A percentile compares a stretch with the other conserved stretches of the same genome.
phyloP scores from a whole-genome alignment of 78 protist genomes.

The Isochrysis galbana region DNA sequence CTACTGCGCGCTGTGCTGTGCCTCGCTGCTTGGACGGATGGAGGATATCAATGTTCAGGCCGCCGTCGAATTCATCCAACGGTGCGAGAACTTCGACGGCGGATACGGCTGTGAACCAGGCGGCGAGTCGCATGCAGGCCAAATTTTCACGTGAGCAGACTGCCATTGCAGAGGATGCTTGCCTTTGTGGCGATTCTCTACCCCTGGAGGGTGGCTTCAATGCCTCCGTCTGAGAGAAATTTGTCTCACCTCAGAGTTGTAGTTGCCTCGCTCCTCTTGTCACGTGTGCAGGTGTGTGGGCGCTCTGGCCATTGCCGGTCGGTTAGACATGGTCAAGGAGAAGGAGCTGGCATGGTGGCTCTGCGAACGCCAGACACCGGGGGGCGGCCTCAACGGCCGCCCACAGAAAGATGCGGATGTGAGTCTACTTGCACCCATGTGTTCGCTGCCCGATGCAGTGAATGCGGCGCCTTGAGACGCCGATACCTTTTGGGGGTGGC shows the following conservation, averaged over 20 bases:
- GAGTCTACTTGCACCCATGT: too few species aligned
- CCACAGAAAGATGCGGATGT: slow-evolving; percentile 98
- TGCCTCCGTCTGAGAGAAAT: too few species aligned
- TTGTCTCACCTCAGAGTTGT: too few species aligned
- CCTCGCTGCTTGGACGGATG: slow-evolving; percentile 78
- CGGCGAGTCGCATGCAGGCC: slow-evolving; percentile 98
- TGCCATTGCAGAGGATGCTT: too few species aligned
- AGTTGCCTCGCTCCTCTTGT: too few species aligned
- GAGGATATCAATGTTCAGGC: slow-evolving; percentile 58
- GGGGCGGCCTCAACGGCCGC: slow-evolving; percentile 99
- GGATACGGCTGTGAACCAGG: slow-evolving; percentile 94
- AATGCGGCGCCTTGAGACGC: too few species aligned
- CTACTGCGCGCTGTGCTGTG: slow-evolving; percentile 85
- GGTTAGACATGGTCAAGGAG: background rate
- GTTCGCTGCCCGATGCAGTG: too few species aligned
- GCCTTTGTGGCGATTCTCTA: too few species aligned
- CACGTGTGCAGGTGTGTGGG: slow-evolving; percentile 88
- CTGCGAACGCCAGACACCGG: slow-evolving; percentile 91
- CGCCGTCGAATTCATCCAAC: slow-evolving; percentile 73
- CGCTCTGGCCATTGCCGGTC: slow-evolving; percentile 82
- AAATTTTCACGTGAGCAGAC: slow-evolving; percentile 50
- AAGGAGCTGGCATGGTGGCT: slow-evolving; percentile 96
- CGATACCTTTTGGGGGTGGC: too few species aligned
- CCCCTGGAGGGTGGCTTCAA: too few species aligned
- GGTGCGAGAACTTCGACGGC: slow-evolving; percentile 95